Evolutionary conservation across 148 eudicot genomes (phyloP), one percentile per base, ranked within the genome.

Genomic region (Heliosperma pusillum): DNA sequence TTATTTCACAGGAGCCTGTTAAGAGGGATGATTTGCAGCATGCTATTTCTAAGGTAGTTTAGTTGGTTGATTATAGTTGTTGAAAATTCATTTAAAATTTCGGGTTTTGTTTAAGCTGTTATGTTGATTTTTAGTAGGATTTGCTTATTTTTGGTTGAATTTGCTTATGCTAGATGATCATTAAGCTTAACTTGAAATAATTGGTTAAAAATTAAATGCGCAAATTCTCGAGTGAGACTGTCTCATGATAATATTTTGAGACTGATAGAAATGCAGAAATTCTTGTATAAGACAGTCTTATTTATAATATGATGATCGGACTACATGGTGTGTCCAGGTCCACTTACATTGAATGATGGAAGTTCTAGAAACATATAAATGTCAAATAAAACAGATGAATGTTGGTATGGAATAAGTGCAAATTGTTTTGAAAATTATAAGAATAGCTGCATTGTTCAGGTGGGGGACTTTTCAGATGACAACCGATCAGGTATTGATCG

Each of bases 391-490:
- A 3, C 3, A 33, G 5, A 33, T 7, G 15, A 29, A 2, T 62
- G 66, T 78, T 75, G 62, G 52, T 24, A 52, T 47, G 69, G 64
- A 22, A 47, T 44, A 16, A 55, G 60, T 45, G 65, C 60, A 40
- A n/a, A 3, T 25, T 26, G 4, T 19, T 60, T 20, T 61, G 52
- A 71, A 72, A 57, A 62, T 79, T 71, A 79, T 66, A 52, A 56
- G 65, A 75, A 53, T 66, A 52, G 62, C 80, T 86, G 60, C 78
- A 74, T 85, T 81, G 58, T 87, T 80, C 79, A 94, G 98, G 98
- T 95, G 73, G 97, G 98, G 71, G 98, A 95, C 40, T 95, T 95
- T 81, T 92, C 98, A 4, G 98, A 90, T 89, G 98, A 95, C 81
- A 95, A 95, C 70, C 89, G 98, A 63, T 90, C 98, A 6, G 98